Base-by-base conservation (phyloP, 495 filamentous ascomycete genomes). In the Trichoderma asperelloides region DNA sequence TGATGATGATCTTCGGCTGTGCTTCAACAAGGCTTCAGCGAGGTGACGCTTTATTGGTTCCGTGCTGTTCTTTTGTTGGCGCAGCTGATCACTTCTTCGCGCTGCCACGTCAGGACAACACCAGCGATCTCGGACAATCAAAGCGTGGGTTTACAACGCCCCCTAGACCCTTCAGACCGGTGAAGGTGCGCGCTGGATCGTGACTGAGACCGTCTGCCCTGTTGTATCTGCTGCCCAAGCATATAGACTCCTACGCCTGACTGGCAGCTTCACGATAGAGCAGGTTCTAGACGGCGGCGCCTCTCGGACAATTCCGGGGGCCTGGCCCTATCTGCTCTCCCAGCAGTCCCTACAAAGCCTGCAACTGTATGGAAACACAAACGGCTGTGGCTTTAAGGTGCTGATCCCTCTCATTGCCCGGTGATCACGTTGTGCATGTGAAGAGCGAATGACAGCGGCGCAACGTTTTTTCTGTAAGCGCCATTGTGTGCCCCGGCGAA, bases 91-190 rank as follows among this genome's bases (percentile, higher is more conserved):
- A 60, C 55, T 60, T 18, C 27, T 45, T 60, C 55, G 55, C 27
- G 55, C 55, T 60, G 55, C 55, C 55, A 60, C 55, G 55, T 60
- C 55, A 60, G 55, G 55, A 60, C 25, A 60, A n/a, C 49, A 30
- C 55, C 55, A 60, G 55, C 55, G 55, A 60, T 60, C 15, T 23
- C 55, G 23, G 55, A 11, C 15, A 28, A n/a, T 13, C 55, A 9
- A 60, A 28, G 27, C 16, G 55, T 30, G 55, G 27, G 23, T 13
- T 60, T 13, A 27, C 8, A 60, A 18, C 55, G 25, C 11, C 27
- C 23, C 55, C 43, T 47, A 37, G 33, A 37, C 43, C 43, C 43
- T 47, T n/a, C 49, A n/a, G 4, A 28, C 25, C 23, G 55, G 55
- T 60, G 23, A 60, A 60, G 55, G 4, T 60, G 55, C 55, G 30